Conservation (phyloP, 495 filamentous ascomycete genomes). For the Pyronema domesticum region DNA sequence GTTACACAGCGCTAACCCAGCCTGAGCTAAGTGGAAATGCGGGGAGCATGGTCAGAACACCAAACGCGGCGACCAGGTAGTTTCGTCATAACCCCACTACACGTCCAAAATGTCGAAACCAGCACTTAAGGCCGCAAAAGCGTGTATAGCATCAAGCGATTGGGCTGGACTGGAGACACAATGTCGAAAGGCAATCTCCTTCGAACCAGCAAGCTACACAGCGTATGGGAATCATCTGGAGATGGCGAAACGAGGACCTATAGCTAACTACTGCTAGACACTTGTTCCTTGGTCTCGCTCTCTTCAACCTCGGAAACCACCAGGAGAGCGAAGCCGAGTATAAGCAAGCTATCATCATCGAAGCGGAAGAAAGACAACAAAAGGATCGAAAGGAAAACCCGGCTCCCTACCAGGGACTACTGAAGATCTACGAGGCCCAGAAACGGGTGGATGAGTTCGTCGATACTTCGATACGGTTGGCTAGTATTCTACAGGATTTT, state of each 20-base stretch:
- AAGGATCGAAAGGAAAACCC: constrained; percentile 37
- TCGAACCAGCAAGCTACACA: constrained; percentile 66
- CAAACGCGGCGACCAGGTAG: no score
- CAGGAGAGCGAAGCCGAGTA: constrained; percentile 62
- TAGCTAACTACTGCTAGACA: constrained; percentile 31
- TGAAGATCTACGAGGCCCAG: constrained; percentile 67
- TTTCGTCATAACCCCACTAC: background rate
- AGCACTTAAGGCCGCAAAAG: constrained; percentile 64
- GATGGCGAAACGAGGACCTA: background rate
- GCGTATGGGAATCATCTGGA: constrained; percentile 35
- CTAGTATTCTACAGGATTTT: constrained; percentile 50
- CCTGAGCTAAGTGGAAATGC: no score
- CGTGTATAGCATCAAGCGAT: constrained; percentile 60
- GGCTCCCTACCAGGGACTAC: constrained; percentile 79
- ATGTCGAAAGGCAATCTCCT: constrained; percentile 45
- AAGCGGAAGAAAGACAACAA: constrained; percentile 30
- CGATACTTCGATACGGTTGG: constrained; percentile 49
- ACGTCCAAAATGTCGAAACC: constrained; percentile 19
- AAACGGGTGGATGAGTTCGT: constrained; percentile 58
- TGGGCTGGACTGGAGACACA: constrained; percentile 55
- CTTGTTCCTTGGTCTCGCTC: constrained; percentile 63
- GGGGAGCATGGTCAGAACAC: no score
- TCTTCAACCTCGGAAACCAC: constrained; percentile 52
- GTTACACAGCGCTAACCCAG: no score
- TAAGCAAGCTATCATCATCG: constrained; percentile 44